These are phyloP conservation scores for Carex pumila DNA, from an alignment of 176 grass and related monocot species.

Conservation along the genomic window DNA sequence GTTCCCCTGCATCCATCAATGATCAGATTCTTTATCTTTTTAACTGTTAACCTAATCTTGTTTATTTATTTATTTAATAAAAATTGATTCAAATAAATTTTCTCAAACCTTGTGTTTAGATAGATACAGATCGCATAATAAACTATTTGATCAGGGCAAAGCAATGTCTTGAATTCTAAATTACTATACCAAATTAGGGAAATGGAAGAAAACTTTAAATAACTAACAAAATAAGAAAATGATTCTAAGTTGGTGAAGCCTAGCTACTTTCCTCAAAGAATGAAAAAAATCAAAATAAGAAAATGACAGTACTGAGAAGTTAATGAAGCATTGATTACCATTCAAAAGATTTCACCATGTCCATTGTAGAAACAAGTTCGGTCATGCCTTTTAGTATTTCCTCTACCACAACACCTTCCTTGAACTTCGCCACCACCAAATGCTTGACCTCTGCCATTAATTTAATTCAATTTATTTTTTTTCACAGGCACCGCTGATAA, in stretches of 20 bases:
- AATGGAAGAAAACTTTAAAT: not conserved
- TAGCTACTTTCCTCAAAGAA: not conserved
- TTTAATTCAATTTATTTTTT: not conserved
- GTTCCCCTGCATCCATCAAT: constrained; percentile 18
- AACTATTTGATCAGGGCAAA: not conserved
- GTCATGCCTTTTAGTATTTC: constrained; percentile 34
- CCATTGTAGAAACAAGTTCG: constrained; percentile 35
- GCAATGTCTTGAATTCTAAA: not conserved
- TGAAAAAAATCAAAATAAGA: not conserved
- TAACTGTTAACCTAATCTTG: not conserved
- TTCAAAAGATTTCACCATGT: constrained; percentile 52
- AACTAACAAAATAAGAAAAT: not conserved
- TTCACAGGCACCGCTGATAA: not conserved
- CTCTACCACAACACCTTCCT: constrained; percentile 39
- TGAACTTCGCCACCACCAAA: constrained; percentile 56
- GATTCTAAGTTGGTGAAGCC: not conserved
- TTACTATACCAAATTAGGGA: not conserved
- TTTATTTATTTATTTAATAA: not conserved
- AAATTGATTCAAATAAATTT: not conserved
- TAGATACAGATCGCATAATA: no score
- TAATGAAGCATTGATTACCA: constrained; percentile 25
- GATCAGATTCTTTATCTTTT: not conserved
- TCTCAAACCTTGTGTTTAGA: not conserved
- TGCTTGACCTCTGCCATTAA: constrained; percentile 53
- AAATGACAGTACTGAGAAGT: not conserved